These are phyloP conservation scores for Plicaturopsis crispa DNA, from an alignment of 768 basidiomycete genomes.

Conservation along the genomic window DNA sequence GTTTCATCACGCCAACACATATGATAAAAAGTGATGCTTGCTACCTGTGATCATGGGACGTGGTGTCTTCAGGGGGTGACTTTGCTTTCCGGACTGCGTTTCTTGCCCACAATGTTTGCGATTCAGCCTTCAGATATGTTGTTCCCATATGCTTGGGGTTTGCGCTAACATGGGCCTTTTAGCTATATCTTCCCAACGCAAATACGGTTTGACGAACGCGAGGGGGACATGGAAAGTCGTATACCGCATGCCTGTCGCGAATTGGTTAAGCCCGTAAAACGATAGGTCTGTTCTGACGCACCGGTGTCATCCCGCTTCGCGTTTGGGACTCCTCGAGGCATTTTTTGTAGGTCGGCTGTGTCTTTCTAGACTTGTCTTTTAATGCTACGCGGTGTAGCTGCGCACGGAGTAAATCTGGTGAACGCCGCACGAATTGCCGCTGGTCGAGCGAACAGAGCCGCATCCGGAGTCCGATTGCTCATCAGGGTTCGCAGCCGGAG, in stretches of 20 bases:
- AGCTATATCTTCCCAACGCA: slow-evolving; percentile 6
- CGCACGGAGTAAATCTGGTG: too few relatives aligned
- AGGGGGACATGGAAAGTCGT: slow-evolving; percentile 78
- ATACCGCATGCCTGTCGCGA: slow-evolving; percentile 73
- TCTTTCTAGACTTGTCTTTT: background rate
- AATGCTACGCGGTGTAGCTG: too few relatives aligned
- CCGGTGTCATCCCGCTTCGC: slow-evolving; percentile 76
- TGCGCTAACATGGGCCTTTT: slow-evolving; percentile 31
- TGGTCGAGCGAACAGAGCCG: too few relatives aligned
- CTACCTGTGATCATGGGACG: slow-evolving; percentile 41
- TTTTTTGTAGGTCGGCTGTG: slow-evolving; percentile 21
- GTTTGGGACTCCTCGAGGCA: slow-evolving; percentile 82
- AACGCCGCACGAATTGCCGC: too few relatives aligned
- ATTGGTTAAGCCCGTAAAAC: too few relatives aligned
- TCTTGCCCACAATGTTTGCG: slow-evolving; percentile 66
- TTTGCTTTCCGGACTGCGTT: slow-evolving; percentile 53
- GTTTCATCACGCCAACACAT: slow-evolving; percentile 15
- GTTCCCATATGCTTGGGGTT: slow-evolving; percentile 79
- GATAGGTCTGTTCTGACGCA: too few relatives aligned
- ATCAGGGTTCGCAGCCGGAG: too few relatives aligned
- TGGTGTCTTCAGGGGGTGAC: slow-evolving; percentile 29
- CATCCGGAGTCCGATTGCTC: too few relatives aligned
- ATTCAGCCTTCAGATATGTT: slow-evolving; percentile 71
- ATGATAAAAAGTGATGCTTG: too few relatives aligned
- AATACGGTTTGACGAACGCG: slow-evolving; percentile 35